Conservation (phyloP, 2,329 filamentous ascomycete species). For the Coniella vitis region DNA sequence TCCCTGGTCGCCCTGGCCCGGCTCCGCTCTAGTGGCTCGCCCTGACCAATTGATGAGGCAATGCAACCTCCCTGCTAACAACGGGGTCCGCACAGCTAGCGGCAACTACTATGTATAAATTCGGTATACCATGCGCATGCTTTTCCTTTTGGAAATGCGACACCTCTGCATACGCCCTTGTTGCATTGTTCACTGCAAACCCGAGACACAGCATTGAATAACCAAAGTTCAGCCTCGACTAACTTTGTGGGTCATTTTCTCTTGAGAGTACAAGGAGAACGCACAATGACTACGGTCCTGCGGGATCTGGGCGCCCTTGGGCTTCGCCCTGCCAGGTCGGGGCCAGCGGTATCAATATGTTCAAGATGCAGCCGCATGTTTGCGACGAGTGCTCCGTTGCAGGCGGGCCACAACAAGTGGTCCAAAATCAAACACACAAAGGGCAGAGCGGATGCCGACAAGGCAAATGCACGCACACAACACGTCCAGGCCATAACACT, state of each 20-base stretch:
- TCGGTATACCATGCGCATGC: background rate
- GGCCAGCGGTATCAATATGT: slow-evolving; percentile 28
- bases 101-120: slow-evolving; percentile 9
- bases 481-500: slow-evolving; percentile 68
- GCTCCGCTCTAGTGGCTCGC: slow-evolving; percentile 10
- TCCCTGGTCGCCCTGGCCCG: too few species aligned
- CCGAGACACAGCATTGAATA: too few species aligned
- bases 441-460: slow-evolving; percentile 74
- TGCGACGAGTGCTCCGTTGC: slow-evolving; percentile 33
- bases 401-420: slow-evolving; percentile 85
- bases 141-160: background rate
- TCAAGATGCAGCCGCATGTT: slow-evolving; percentile 44
- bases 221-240: background rate
- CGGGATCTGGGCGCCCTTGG: slow-evolving; percentile 3
- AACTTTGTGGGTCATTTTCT: background rate
- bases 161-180: background rate
- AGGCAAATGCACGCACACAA: slow-evolving; percentile 61
- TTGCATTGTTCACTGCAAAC: background rate
- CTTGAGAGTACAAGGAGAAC: too few species aligned
- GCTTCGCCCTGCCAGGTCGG: background rate
- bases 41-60: slow-evolving; percentile 6
- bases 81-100: slow-evolving; percentile 12
- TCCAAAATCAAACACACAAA: slow-evolving; percentile 96
- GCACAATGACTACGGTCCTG: slow-evolving; percentile 10
- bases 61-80: slow-evolving; percentile 2